Percentiles rank a stretch among this genome's conserved stretches.
phyloP scores from a whole-genome alignment of 805 yeast genomes.

The Teunomyces panamensis region DNA sequence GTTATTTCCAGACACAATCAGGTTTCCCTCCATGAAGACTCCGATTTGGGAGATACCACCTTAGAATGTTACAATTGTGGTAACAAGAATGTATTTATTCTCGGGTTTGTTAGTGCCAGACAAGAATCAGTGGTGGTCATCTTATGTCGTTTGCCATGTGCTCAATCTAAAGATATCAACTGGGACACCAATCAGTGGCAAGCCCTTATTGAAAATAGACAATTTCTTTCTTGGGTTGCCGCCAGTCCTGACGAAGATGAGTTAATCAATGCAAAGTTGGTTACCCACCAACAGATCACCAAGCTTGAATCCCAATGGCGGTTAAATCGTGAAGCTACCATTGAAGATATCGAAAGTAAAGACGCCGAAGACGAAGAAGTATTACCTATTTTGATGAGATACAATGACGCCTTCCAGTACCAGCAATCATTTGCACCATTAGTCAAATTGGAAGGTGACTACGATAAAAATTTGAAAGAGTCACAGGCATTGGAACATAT shows the following conservation, averaged over 20 bases:
- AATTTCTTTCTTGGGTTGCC: conserved; percentile 80
- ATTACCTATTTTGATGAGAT: conserved; percentile 70
- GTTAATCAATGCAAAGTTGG: conserved; percentile 49
- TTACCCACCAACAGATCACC: conserved; percentile 62
- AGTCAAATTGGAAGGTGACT: conserved; percentile 76
- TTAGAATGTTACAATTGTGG: conserved; percentile 93
- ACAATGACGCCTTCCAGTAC: conserved; percentile 79
- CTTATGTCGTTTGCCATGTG: conserved; percentile 85
- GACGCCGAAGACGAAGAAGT: conserved; percentile 55
- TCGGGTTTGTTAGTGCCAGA: conserved; percentile 87
- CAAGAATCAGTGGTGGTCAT: conserved; percentile 83
- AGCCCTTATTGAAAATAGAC: conserved; percentile 75
- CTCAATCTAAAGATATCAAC: conserved; percentile 66
- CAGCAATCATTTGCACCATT: conserved; percentile 84
- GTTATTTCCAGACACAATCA: conserved; percentile 74
- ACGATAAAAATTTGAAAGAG: conserved; percentile 71
- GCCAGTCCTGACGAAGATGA: conserved; percentile 66
- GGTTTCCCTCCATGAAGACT: conserved; percentile 73
- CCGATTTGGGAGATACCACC: conserved; percentile 82
- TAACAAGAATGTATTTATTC: conserved; percentile 67
- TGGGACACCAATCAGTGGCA: conserved; percentile 94
- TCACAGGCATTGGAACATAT: conserved; percentile 74
- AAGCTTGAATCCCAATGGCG: conserved; percentile 83
- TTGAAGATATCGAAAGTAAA: conserved; percentile 58
- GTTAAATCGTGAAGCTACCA: conserved; percentile 63